phyloP scores from a whole-genome alignment of 169 alveolate genomes.

The Cryptosporidium ubiquitum region DNA sequence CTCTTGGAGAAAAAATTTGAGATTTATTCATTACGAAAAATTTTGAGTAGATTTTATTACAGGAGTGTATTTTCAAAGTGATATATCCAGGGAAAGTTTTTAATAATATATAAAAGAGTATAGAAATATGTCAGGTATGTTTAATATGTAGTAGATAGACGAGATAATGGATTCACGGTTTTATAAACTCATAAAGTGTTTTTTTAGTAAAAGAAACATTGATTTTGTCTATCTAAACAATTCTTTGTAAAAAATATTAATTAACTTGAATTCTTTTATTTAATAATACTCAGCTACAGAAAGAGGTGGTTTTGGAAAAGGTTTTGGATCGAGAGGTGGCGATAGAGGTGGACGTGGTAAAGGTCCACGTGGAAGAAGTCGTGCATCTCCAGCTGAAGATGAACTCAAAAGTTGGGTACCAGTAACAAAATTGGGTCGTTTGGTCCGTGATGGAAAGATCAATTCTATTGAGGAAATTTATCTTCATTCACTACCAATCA shows the following conservation, averaged over 20 bases:
- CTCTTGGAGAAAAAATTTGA: slow-evolving; percentile 8
- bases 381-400: slow-evolving; percentile 91
- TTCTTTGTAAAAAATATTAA: not conserved
- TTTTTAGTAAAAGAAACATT: not conserved
- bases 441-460: slow-evolving; percentile 97
- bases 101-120: slow-evolving; percentile 13
- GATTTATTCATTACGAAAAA: slow-evolving; percentile 24
- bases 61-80: not conserved
- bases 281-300: slow-evolving; percentile 61
- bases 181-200: not conserved
- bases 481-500: slow-evolving; percentile 98
- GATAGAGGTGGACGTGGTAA: slow-evolving; percentile 76
- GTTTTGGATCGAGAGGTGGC: slow-evolving; percentile 79
- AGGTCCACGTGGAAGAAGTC: slow-evolving; percentile 82
- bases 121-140: slow-evolving; percentile 65
- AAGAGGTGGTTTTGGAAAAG: slow-evolving; percentile 82
- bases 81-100: not conserved
- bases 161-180: not conserved
- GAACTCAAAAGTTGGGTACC: slow-evolving; percentile 98
- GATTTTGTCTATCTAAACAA: not conserved
- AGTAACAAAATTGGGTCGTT: slow-evolving; percentile 98
- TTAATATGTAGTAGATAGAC: not conserved
- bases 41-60: not conserved
- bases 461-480: slow-evolving; percentile 97
- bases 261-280: slow-evolving; percentile 9